These are phyloP conservation scores for Clonostachys sp. DNA, from an alignment of 2,329 filamentous ascomycete species.

Conservation along the genomic window DNA sequence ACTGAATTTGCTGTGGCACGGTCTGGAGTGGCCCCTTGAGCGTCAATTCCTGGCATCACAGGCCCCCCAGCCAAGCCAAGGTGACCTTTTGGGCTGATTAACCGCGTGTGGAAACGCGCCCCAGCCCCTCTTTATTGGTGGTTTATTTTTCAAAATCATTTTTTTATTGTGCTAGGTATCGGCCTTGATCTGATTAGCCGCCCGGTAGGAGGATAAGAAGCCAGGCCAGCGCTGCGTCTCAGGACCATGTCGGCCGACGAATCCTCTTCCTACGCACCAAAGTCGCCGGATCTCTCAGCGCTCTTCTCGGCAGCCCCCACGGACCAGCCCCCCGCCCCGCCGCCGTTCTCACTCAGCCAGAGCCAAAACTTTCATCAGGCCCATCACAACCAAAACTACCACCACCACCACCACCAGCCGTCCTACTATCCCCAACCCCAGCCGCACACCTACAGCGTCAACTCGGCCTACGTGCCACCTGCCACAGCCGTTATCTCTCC, in stretches of 20 bases:
- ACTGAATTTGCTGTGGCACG: too few relatives aligned
- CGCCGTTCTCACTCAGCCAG: slow-evolving; percentile 15
- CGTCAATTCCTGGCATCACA: too few relatives aligned
- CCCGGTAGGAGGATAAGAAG: background rate
- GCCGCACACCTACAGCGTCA: background rate
- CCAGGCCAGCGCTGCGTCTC: background rate
- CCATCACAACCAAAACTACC: slow-evolving; percentile 15
- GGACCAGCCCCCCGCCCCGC: slow-evolving; percentile 2
- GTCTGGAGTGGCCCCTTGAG: too few relatives aligned
- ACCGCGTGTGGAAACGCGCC: too few relatives aligned
- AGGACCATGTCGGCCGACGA: slow-evolving; percentile 42
- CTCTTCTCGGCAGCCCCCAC: slow-evolving; percentile 25
- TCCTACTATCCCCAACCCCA: slow-evolving; percentile 7
- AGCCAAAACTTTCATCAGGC: slow-evolving; percentile 17
- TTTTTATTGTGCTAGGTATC: too few relatives aligned
- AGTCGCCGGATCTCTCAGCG: slow-evolving; percentile 55
- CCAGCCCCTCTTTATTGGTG: too few relatives aligned
- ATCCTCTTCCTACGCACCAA: slow-evolving; percentile 44
- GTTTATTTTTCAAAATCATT: too few relatives aligned
- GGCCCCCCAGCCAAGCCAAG: too few relatives aligned
- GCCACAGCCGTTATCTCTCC: background rate
- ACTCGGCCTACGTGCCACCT: background rate
- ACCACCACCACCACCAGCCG: slow-evolving; percentile 14
- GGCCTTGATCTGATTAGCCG: too few relatives aligned
- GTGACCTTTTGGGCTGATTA: too few relatives aligned